These are phyloP conservation scores for Fraxinus dipetala DNA, from an alignment of 305 asterid species.

Conservation along the genomic window DNA sequence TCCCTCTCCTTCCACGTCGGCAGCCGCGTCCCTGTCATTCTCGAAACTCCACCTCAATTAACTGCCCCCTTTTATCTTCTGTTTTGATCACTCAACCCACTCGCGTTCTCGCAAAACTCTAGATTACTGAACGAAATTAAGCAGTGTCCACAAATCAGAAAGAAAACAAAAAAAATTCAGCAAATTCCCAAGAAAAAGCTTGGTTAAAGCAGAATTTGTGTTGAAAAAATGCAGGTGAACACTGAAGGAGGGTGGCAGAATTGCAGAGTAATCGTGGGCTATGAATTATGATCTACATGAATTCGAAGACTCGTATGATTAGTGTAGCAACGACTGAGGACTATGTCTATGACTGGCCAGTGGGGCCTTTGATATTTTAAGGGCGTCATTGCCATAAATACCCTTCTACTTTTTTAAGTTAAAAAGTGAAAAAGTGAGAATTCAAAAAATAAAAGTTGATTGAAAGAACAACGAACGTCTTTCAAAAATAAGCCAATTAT, in stretches of 20 bases:
- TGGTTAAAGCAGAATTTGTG: not conserved
- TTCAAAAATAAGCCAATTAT: not conserved
- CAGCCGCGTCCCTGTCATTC: conserved; percentile 65
- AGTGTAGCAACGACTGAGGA: not conserved
- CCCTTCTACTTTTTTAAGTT: not conserved
- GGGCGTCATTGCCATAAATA: not conserved
- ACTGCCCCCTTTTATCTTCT: not conserved
- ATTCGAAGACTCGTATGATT: not conserved
- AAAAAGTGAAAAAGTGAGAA: not conserved
- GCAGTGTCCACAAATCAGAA: not conserved
- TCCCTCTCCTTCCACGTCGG: conserved; percentile 89
- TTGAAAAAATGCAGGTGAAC: not conserved
- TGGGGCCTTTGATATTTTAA: not conserved
- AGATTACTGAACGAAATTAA: not conserved
- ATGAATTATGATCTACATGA: not conserved
- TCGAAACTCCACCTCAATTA: not conserved
- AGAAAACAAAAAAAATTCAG: not conserved
- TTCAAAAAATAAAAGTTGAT: not conserved
- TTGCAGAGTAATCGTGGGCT: not conserved
- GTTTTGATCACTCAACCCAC: not conserved
- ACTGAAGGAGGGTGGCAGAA: not conserved
- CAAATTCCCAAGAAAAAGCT: not conserved
- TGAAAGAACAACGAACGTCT: not conserved
- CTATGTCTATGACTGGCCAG: not conserved
- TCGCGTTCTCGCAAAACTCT: not conserved